Percentiles rank a stretch among this genome's conserved stretches.
Conservation (phyloP, 78 protist species). For the Dictyostelium capitatum region DNA sequence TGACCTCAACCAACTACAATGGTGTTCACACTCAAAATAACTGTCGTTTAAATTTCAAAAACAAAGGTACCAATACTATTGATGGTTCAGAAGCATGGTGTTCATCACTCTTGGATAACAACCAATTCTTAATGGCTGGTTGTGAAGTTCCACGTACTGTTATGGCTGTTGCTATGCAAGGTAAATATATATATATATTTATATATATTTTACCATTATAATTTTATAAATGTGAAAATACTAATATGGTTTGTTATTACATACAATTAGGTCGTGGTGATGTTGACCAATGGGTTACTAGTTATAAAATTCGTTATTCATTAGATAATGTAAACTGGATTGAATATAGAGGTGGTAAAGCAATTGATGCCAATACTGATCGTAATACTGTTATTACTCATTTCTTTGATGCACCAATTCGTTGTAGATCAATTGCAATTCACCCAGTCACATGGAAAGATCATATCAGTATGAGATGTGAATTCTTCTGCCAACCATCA, state of each 20-base stretch:
- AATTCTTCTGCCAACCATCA: conserved; percentile 15
- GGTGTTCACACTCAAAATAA: not conserved
- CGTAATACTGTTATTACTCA: conserved; percentile 7
- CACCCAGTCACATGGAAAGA: conserved; percentile 40
- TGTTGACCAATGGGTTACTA: conserved; percentile 45
- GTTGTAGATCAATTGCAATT: conserved; percentile 44
- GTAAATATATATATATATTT: too few species aligned
- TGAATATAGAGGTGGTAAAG: conserved; percentile 11
- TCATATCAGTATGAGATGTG: conserved; percentile 32
- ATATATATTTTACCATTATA: too few species aligned
- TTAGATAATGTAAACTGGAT: conserved; percentile 29
- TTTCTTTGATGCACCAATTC: conserved; percentile 13
- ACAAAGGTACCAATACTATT: not conserved
- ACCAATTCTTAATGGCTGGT: conserved; percentile 31
- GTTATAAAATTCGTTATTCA: conserved; percentile 37
- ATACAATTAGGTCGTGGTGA: conserved; percentile 64
- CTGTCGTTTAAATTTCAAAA: not conserved
- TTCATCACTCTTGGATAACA: conserved; percentile 11
- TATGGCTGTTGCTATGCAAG: conserved; percentile 20
- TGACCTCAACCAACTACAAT: conserved; percentile 18
- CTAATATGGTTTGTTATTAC: too few species aligned
- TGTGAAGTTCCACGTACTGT: conserved; percentile 16
- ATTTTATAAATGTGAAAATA: too few species aligned
- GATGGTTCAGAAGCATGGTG: conserved; percentile 47
- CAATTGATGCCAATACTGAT: conserved; percentile 6